Conservation (phyloP, 2,329 filamentous ascomycete genomes). For the Dactylellina sp. region DNA sequence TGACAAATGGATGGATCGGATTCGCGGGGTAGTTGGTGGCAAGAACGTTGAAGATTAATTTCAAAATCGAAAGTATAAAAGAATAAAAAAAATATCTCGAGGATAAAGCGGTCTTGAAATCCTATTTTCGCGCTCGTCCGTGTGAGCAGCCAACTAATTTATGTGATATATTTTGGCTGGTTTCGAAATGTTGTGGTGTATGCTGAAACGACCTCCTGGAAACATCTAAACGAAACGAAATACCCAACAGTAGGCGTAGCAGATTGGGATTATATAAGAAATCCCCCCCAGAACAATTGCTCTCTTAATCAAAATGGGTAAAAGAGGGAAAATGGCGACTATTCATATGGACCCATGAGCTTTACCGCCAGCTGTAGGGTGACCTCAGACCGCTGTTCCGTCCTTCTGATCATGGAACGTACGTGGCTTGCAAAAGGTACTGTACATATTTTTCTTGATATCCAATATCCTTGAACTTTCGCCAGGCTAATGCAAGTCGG, state of each 20-base stretch:
- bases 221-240: slow-evolving; percentile 53
- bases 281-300: slow-evolving; percentile 10
- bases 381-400: slow-evolving; percentile 9
- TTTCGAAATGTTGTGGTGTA: slow-evolving; percentile 25
- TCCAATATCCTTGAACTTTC: slow-evolving; percentile 23
- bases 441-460: background rate
- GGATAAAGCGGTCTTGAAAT: slow-evolving; percentile 29
- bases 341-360: background rate
- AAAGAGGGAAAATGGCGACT: slow-evolving; percentile 5
- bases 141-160: background rate
- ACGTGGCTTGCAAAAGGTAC: slow-evolving; percentile 19
- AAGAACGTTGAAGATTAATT: slow-evolving; percentile 30
- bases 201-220: slow-evolving; percentile 48
- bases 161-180: slow-evolving; percentile 26
- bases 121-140: slow-evolving; percentile 13
- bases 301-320: background rate
- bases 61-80: slow-evolving; percentile 15
- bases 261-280: slow-evolving; percentile 51
- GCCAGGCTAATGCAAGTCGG: slow-evolving; percentile 16
- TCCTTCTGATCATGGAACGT: slow-evolving; percentile 18
- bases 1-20: slow-evolving; percentile 2
- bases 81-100: slow-evolving; percentile 12
- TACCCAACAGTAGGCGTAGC: slow-evolving; percentile 42
- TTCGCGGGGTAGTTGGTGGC: slow-evolving; percentile 14
- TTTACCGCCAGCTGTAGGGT: background rate